Evolutionary conservation across 1,284 basidiomycete genomes (phyloP).

Genomic region (Cutaneotrichosporon sp.): DNA sequence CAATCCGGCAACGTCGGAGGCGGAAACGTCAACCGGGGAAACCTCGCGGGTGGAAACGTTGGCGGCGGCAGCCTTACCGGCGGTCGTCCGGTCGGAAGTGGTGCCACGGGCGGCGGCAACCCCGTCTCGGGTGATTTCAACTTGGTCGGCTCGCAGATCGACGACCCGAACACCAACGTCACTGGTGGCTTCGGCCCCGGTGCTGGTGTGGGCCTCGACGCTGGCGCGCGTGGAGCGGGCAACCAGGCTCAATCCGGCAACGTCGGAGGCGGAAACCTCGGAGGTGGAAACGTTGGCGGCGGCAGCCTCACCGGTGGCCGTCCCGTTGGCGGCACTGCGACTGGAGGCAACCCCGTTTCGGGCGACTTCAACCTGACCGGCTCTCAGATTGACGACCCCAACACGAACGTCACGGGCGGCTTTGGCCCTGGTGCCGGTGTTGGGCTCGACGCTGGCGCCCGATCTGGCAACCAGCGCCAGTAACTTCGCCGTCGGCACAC

Average conservation of each 20-base stretch:
- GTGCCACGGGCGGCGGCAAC: not conserved
- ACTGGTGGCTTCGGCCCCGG: not conserved
- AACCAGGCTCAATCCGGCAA: no score
- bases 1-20: no score
- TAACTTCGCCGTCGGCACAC: no score
- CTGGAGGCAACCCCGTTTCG: not conserved
- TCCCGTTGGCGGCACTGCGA: no score
- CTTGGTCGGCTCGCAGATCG: not conserved
- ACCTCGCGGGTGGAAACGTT: no score
- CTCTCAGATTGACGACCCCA: not conserved
- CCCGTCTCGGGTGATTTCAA: not conserved
- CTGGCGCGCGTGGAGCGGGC: not conserved
- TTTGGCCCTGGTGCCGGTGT: not conserved
- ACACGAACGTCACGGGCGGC: not conserved
- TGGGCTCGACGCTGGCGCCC: not conserved
- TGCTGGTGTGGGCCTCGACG: not conserved
- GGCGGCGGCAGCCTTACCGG: no score
- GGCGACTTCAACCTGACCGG: not conserved
- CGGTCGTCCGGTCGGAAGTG: no score
- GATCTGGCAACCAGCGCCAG: not conserved
- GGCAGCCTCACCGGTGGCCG: no score
- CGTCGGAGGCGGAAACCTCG: no score
- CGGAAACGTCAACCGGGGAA: no score
- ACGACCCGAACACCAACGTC: not conserved
- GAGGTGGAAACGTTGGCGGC: no score